Conservation (phyloP, 176 grass and related monocot genomes). For the Cenchrus fungigraminus region DNA sequence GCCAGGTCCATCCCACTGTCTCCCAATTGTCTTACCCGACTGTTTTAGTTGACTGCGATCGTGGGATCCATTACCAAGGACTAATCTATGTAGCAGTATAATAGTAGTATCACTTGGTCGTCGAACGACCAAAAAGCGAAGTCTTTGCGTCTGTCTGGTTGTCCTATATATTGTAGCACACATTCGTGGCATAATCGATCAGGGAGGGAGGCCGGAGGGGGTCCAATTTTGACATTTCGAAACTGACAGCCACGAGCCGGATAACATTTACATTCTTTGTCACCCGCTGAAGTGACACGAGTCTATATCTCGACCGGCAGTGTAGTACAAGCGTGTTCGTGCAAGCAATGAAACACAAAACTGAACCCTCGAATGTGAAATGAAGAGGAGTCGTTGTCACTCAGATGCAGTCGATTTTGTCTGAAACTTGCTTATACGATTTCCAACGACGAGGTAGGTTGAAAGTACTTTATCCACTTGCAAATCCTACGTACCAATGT, state of each 20-base stretch:
- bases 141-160: neutral
- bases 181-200: neutral
- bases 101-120: neutral
- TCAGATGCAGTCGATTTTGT: neutral
- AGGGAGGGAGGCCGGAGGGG: neutral
- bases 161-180: neutral
- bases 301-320: neutral
- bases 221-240: neutral
- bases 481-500: neutral
- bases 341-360: neutral
- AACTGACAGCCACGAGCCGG: neutral
- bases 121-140: neutral
- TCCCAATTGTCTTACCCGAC: slow-evolving; percentile 15
- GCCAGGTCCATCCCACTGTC: neutral
- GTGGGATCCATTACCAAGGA: slow-evolving; percentile 26
- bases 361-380: neutral
- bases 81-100: neutral
- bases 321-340: neutral
- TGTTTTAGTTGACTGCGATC: neutral
- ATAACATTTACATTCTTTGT: neutral
- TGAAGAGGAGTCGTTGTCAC: neutral
- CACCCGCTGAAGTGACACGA: neutral
- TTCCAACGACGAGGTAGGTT: neutral
- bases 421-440: neutral
- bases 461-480: neutral